Conservation (phyloP, 768 basidiomycete genomes). For the Chalciporus pseudorubinellus region DNA sequence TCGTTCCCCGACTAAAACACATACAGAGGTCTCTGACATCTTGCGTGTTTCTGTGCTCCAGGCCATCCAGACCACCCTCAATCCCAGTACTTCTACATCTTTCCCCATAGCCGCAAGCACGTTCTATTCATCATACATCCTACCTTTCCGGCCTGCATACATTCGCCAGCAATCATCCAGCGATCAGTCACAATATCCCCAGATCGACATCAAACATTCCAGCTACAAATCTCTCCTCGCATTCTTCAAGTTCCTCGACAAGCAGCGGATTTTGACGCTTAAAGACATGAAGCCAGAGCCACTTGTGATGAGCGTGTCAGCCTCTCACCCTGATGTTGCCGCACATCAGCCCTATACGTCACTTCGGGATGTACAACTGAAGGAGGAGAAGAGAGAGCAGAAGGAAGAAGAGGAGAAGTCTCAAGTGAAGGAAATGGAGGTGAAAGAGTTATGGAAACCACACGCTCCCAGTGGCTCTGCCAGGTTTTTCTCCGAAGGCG, state of each 20-base stretch:
- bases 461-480: conserved; percentile 45
- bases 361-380: conserved; percentile 62
- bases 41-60: conserved; percentile 66
- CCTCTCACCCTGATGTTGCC: conserved; percentile 53
- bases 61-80: conserved; percentile 52
- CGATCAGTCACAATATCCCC: conserved; percentile 29
- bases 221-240: conserved; percentile 76
- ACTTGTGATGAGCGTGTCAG: conserved; percentile 52
- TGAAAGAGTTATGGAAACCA: conserved; percentile 79
- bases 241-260: conserved; percentile 78
- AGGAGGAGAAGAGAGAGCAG: conserved; percentile 57
- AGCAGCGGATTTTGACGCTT: conserved; percentile 65
- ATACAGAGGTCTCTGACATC: conserved; percentile 34
- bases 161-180: conserved; percentile 14
- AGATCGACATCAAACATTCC: conserved; percentile 74
- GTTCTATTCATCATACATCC: conserved; percentile 73
- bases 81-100: conserved; percentile 44
- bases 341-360: conserved; percentile 55
- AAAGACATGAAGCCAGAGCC: conserved; percentile 62
- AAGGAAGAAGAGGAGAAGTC: conserved; percentile 49
- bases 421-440: conserved; percentile 48
- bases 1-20: neutral
- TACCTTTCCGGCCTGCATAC: conserved; percentile 78
- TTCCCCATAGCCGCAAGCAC: conserved; percentile 78
- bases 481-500: conserved; percentile 61